Evolutionary conservation across 2,329 filamentous ascomycete species (phyloP).

Genomic region (Aspergillus neoniger): DNA sequence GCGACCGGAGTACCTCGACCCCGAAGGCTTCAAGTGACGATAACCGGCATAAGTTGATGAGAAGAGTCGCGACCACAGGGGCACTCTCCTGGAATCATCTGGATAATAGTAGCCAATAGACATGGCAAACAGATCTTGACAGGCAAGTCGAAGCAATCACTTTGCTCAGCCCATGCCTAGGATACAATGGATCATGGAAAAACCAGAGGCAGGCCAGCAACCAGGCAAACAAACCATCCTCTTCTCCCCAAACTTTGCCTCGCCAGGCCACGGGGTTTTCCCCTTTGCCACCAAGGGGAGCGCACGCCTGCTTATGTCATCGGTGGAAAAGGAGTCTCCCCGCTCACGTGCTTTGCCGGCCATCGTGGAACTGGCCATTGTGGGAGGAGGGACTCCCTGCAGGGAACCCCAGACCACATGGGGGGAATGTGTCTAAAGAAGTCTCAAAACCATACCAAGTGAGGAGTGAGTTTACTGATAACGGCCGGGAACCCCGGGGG

Average conservation of each 20-base stretch:
- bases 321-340: background rate
- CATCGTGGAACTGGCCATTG: background rate
- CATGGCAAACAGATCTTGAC: constrained; percentile 31
- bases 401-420: background rate
- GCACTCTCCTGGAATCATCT: constrained; percentile 45
- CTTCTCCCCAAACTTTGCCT: background rate
- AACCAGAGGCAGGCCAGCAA: constrained; percentile 6
- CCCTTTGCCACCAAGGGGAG: background rate
- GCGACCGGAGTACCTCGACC: constrained; percentile 27
- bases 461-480: background rate
- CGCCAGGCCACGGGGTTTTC: constrained; percentile 1
- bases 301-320: constrained; percentile 5
- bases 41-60: constrained; percentile 33
- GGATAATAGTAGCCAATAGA: constrained; percentile 41
- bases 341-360: background rate
- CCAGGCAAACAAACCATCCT: background rate
- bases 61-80: constrained; percentile 34
- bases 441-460: background rate
- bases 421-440: background rate
- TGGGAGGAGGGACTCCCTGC: too few species aligned
- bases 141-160: constrained; percentile 11
- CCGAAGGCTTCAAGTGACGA: constrained; percentile 31
- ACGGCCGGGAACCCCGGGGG: background rate
- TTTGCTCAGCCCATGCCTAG: constrained; percentile 19
- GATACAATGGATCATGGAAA: background rate